Percentiles rank a stretch among this genome's conserved stretches.
Evolutionary conservation across 164 flowering plant species (phyloP).

Genomic region (Litsea cubeba): DNA sequence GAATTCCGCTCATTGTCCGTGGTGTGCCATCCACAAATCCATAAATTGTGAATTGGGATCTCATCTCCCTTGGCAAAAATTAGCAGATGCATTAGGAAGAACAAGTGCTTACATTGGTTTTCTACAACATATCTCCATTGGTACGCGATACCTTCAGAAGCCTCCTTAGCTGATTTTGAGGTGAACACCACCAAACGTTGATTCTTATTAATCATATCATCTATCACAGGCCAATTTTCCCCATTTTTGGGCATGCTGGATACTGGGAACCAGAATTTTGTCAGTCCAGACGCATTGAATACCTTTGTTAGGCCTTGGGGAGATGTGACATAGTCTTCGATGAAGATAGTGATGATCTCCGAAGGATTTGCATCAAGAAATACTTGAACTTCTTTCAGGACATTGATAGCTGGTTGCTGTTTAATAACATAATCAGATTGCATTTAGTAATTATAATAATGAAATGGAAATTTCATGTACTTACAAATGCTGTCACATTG

Average conservation of each 20-base stretch:
- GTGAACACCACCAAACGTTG: conserved; percentile 88
- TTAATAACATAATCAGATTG: conserved; percentile 9
- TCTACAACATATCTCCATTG: conserved; percentile 83
- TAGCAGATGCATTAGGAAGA: not conserved
- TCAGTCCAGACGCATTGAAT: conserved; percentile 72
- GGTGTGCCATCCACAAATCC: too few relatives aligned
- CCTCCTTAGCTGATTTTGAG: conserved; percentile 69
- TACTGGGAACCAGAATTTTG: conserved; percentile 80
- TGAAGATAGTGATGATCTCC: conserved; percentile 68
- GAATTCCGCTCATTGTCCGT: too few relatives aligned
- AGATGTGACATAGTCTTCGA: conserved; percentile 79
- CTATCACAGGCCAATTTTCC: conserved; percentile 81
- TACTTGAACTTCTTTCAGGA: conserved; percentile 52
- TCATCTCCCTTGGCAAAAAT: too few relatives aligned
- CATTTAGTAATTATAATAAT: not conserved
- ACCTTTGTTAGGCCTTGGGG: conserved; percentile 69
- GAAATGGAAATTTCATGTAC: conserved; percentile 17
- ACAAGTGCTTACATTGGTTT: conserved; percentile 71
- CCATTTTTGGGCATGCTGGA: conserved; percentile 83
- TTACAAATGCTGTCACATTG: conserved; percentile 82
- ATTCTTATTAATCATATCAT: conserved; percentile 65
- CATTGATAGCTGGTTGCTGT: conserved; percentile 78
- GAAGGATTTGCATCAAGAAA: conserved; percentile 59
- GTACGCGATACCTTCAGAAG: conserved; percentile 84
- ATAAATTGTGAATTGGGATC: too few relatives aligned